Conservation (phyloP, 805 yeast genomes). For the Sugiyamaella valdiviana region DNA sequence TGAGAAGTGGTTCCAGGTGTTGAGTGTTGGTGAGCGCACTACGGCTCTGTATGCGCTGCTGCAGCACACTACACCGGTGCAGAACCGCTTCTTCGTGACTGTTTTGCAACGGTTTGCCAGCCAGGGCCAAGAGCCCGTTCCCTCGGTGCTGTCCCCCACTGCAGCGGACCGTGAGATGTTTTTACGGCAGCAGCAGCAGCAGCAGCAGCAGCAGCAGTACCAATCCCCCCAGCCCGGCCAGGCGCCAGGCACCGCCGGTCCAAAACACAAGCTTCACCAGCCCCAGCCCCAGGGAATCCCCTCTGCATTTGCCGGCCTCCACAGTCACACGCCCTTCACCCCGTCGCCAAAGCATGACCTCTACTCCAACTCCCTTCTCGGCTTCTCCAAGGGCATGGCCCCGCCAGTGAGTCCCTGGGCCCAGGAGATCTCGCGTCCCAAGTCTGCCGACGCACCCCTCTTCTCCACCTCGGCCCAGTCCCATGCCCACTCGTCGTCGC, state of each 20-base stretch:
- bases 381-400: conserved; percentile 14
- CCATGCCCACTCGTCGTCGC: neutral
- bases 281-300: conserved; percentile 4
- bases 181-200: conserved; percentile 8
- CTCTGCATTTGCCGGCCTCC: conserved; percentile 2
- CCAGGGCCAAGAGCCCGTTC: conserved; percentile 21
- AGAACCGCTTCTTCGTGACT: conserved; percentile 30
- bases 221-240: neutral
- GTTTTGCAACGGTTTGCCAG: conserved; percentile 29
- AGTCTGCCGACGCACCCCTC: conserved; percentile 18
- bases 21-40: conserved; percentile 34
- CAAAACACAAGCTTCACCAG: conserved; percentile 7
- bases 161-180: conserved; percentile 4
- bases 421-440: conserved; percentile 25
- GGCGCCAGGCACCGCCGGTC: neutral
- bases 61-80: conserved; percentile 32
- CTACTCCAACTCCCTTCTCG: conserved; percentile 20
- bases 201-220: neutral
- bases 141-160: conserved; percentile 18
- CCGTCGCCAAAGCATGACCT: conserved; percentile 19
- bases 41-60: conserved; percentile 34
- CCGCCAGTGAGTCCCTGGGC: conserved; percentile 24
- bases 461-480: conserved; percentile 2
- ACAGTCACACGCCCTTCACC: conserved; percentile 11
- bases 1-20: conserved; percentile 37